A percentile compares a stretch with the other conserved stretches of the same genome.
Evolutionary conservation across 768 basidiomycete genomes (phyloP).

Genomic region (Tulasnella sp.): DNA sequence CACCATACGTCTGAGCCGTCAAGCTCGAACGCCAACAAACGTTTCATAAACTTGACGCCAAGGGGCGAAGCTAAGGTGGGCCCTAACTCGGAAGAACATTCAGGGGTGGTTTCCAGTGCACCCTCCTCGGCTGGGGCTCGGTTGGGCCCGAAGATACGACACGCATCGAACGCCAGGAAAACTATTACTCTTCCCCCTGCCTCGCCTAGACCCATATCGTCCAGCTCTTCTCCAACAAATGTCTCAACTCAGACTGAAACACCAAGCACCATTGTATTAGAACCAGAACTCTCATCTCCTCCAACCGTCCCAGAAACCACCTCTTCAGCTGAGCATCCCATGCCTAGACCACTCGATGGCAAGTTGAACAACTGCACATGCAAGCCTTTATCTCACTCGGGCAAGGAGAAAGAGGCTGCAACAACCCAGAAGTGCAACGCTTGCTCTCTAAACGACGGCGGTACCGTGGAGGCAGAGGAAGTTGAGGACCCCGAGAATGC

Average conservation of each 20-base stretch:
- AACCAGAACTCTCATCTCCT: not conserved
- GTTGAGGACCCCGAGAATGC: not conserved
- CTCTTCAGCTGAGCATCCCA: not conserved
- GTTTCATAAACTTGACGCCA: not conserved
- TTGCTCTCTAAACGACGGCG: not conserved
- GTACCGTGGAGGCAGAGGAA: not conserved
- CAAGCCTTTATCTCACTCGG: not conserved
- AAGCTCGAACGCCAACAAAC: not conserved
- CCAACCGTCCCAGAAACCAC: not conserved
- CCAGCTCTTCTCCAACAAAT: no score
- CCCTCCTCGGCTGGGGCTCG: no score
- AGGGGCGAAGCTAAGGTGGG: not conserved
- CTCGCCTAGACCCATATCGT: no score
- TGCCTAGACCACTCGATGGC: not conserved
- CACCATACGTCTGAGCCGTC: not conserved
- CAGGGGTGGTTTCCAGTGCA: not conserved
- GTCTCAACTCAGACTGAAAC: not conserved
- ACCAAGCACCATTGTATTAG: not conserved
- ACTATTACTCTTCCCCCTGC: not conserved
- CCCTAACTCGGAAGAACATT: not conserved
- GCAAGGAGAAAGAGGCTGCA: not conserved
- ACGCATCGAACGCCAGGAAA: not conserved
- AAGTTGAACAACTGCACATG: not conserved
- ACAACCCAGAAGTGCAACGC: not conserved
- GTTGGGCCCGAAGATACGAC: no score